Evolutionary conservation across 805 yeast species (phyloP).

Genomic region (Sporopachydermia quercuum): DNA sequence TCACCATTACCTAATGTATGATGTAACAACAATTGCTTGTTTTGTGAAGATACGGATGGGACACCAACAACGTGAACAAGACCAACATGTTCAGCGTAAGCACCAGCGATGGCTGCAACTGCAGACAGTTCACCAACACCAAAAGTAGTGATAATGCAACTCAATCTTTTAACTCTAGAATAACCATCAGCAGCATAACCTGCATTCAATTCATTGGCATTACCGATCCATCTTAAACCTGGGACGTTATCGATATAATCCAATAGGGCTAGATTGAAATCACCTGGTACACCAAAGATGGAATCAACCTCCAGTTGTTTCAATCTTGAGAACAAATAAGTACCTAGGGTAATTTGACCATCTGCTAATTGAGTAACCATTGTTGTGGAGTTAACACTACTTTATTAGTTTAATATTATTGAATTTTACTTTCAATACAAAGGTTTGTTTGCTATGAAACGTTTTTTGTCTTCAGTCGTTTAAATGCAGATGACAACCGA

Average conservation of each 20-base stretch:
- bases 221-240: slow-evolving; percentile 71
- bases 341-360: slow-evolving; percentile 55
- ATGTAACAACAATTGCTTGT: slow-evolving; percentile 50
- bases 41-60: slow-evolving; percentile 55
- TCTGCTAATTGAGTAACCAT: no score
- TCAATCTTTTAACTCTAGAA: slow-evolving; percentile 57
- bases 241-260: slow-evolving; percentile 64
- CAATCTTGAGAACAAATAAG: slow-evolving; percentile 59
- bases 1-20: slow-evolving; percentile 67
- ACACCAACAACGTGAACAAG: slow-evolving; percentile 66
- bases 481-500: no score
- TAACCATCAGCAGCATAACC: slow-evolving; percentile 74
- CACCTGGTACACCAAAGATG: slow-evolving; percentile 73
- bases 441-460: no score
- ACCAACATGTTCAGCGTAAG: slow-evolving; percentile 73
- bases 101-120: slow-evolving; percentile 65
- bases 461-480: no score
- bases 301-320: slow-evolving; percentile 53
- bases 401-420: no score
- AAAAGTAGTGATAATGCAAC: slow-evolving; percentile 58
- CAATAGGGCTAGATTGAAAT: slow-evolving; percentile 57
- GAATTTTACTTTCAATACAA: no score
- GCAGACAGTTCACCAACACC: slow-evolving; percentile 78
- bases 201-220: slow-evolving; percentile 71
- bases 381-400: no score